phyloP scores from a whole-genome alignment of 345 rosid genomes.

The Mercurialis annua region DNA sequence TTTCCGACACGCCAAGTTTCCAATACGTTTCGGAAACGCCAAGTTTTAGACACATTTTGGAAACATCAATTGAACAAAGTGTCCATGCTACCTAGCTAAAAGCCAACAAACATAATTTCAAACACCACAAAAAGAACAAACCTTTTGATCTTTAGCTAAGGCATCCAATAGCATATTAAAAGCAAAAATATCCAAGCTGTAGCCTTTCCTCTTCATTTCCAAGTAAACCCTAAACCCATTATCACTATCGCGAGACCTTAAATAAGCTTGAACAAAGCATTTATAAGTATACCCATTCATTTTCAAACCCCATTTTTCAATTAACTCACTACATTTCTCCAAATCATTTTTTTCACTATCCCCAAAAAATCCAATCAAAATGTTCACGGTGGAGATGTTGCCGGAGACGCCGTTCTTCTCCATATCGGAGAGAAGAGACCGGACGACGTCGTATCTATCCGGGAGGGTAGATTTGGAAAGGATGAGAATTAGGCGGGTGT shows the following conservation, averaged over 20 bases:
- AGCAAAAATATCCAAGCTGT: slow-evolving; percentile 66
- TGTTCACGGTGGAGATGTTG: slow-evolving; percentile 70
- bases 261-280: slow-evolving; percentile 73
- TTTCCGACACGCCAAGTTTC: too few relatives aligned
- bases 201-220: slow-evolving; percentile 69
- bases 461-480: slow-evolving; percentile 64
- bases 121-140: slow-evolving; percentile 10
- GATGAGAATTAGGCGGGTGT: slow-evolving; percentile 63
- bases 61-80: background rate
- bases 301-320: slow-evolving; percentile 68
- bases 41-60: too few relatives aligned
- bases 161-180: slow-evolving; percentile 91
- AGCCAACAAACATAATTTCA: background rate
- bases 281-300: slow-evolving; percentile 79
- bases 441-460: slow-evolving; percentile 43
- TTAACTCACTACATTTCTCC: slow-evolving; percentile 46
- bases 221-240: slow-evolving; percentile 51
- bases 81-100: slow-evolving; percentile 4
- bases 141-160: slow-evolving; percentile 76
- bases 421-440: slow-evolving; percentile 55
- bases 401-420: slow-evolving; percentile 47
- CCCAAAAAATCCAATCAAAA: slow-evolving; percentile 67
- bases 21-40: too few relatives aligned
- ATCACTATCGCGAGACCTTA: slow-evolving; percentile 56
- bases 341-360: slow-evolving; percentile 52